Base-by-base conservation (phyloP, 2,329 filamentous ascomycete genomes). In the Aureobasidium pullulans region DNA sequence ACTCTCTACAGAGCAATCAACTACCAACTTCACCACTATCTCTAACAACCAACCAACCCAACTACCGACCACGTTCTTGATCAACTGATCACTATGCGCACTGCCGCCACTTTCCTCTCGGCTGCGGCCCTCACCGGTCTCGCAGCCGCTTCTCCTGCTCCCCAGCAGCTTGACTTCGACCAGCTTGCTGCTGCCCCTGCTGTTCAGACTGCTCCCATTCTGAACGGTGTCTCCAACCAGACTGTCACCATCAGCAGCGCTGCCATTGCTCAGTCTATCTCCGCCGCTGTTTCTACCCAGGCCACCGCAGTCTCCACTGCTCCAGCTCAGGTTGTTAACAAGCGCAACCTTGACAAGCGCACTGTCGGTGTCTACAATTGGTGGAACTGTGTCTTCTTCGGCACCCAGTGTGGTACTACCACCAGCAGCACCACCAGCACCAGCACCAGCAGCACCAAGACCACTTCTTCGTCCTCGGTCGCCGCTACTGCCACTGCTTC, bases 101-200 rank as follows among this genome's bases (percentile, higher is more conserved):
- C 52, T n/a, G 50, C 44, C 31, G 40, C 59, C 46, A 60, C 48
- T 32, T 60, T 65, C 37, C n/a, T 61, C 57, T 61, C 63, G 32
- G 62, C 62, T 52, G 65, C 60, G 43, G 64, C 62, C 53, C 56
- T 67, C 29, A 57, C 60, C 54, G 63, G 63, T 47, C 61, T 66
- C 28, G 65, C 63, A 40, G 60, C 62, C 54, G 66, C 66, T 42
- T 61, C 61, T 31, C 61, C 61, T 40, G 54, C 59, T 40, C 61
- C 59, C n/a, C 65, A 66, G 58, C 60, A 65, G 59, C 44, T 67
- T 56, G 62, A 67, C 57, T 62, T 63, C 53, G 62, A 60, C n/a
- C 62, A 62, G 34, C 61, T 67, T 28, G 59, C 62, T 42, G 62
- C 64, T 53, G 63, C 64, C 16, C 64, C 64, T 39, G 54, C 61